A percentile compares a stretch with the other conserved stretches of the same genome.
These are phyloP conservation scores for Hyphopichia wangnamkhiaoensis DNA, from an alignment of 1,139 yeast species.

Conservation along the genomic window DNA sequence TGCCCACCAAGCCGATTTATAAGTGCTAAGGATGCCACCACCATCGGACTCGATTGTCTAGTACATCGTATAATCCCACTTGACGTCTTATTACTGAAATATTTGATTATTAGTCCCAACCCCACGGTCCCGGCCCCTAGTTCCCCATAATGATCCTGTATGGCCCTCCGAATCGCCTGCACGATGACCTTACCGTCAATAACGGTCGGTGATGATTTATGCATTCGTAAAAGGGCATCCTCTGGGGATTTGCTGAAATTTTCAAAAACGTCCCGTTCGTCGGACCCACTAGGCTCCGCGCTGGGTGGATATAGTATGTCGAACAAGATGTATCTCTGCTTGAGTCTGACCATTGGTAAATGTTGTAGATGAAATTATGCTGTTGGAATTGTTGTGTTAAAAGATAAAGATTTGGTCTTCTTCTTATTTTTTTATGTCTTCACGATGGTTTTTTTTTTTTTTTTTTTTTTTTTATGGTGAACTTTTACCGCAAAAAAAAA, in stretches of 20 bases:
- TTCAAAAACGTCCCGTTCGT: conserved; percentile 17
- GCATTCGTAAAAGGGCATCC: conserved; percentile 46
- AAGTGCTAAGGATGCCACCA: conserved; percentile 70
- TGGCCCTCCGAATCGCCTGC: conserved; percentile 52
- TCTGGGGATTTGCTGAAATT: conserved; percentile 28
- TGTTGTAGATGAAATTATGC: neutral
- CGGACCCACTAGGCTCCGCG: conserved; percentile 5
- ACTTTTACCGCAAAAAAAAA: neutral
- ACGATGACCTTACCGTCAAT: conserved; percentile 50
- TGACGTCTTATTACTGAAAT: conserved; percentile 78
- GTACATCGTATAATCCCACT: conserved; percentile 84
- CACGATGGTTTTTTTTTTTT: neutral
- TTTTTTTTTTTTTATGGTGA: neutral
- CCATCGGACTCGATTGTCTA: conserved; percentile 60
- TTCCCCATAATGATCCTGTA: conserved; percentile 73
- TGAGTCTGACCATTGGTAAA: conserved; percentile 76
- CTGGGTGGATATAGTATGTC: conserved; percentile 70
- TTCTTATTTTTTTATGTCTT: neutral
- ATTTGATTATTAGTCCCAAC: conserved; percentile 64
- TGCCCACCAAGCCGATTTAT: conserved; percentile 56
- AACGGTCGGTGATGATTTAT: conserved; percentile 48
- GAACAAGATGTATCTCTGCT: conserved; percentile 79
- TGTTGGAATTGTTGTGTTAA: neutral
- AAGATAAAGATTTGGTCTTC: neutral
- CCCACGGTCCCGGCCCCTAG: conserved; percentile 71